A percentile compares a stretch with the other conserved stretches of the same genome.
These are phyloP conservation scores for Aspergillus wentii DNA, from an alignment of 495 filamentous ascomycete species.

Conservation along the genomic window DNA sequence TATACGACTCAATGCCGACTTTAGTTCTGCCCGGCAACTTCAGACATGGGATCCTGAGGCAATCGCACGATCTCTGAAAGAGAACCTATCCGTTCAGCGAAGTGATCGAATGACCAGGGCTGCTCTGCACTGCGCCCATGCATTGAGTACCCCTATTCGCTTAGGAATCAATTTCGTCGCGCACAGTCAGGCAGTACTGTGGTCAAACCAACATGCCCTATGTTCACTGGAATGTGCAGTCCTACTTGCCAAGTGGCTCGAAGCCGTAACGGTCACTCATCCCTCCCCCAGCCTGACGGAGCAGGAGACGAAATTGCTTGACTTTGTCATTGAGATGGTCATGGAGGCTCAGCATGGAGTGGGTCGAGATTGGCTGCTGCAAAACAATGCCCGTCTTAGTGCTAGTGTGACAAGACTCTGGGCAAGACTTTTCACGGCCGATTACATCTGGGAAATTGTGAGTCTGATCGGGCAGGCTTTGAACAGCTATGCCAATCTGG, in stretches of 20 bases:
- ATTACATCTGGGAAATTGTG: constrained; percentile 64
- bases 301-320: constrained; percentile 56
- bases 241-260: constrained; percentile 53
- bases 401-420: constrained; percentile 60
- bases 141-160: constrained; percentile 62
- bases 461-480: constrained; percentile 57
- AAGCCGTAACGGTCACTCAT: constrained; percentile 30
- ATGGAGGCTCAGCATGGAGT: constrained; percentile 58
- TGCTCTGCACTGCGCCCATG: constrained; percentile 64
- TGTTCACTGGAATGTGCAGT: constrained; percentile 69
- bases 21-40: constrained; percentile 56
- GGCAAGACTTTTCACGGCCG: constrained; percentile 64
- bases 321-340: constrained; percentile 62
- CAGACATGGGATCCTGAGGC: constrained; percentile 57
- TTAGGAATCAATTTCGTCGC: constrained; percentile 65
- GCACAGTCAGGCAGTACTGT: constrained; percentile 61
- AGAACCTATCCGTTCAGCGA: constrained; percentile 53
- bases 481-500: constrained; percentile 59
- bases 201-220: constrained; percentile 68
- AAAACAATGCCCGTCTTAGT: constrained; percentile 55
- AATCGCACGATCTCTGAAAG: constrained; percentile 54
- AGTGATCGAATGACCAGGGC: constrained; percentile 54
- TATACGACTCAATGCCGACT: constrained; percentile 63
- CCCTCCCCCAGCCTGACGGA: constrained; percentile 34
- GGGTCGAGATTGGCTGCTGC: constrained; percentile 43